These are phyloP conservation scores for Phytophthora sp. DNA, from an alignment of 352 stramenopile genomes.

Conservation along the genomic window DNA sequence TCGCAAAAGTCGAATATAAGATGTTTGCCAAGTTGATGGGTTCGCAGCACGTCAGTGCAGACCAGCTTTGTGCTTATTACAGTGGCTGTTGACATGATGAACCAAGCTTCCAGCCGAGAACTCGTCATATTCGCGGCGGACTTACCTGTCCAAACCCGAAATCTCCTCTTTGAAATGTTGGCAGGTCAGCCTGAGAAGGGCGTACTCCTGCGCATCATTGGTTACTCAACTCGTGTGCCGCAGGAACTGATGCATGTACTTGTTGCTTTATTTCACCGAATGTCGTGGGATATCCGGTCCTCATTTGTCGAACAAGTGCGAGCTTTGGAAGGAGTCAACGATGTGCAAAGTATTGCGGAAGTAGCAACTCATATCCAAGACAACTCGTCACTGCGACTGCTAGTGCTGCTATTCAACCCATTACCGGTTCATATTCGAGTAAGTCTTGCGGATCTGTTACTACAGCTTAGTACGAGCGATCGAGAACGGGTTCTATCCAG, in stretches of 20 bases:
- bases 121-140: conserved; percentile 65
- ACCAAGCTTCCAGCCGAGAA: conserved; percentile 70
- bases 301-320: conserved; percentile 69
- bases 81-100: conserved; percentile 70
- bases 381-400: conserved; percentile 35
- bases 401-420: conserved; percentile 55
- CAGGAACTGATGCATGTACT: conserved; percentile 48
- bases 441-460: conserved; percentile 33
- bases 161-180: conserved; percentile 63
- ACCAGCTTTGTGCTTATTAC: conserved; percentile 52
- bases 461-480: conserved; percentile 33
- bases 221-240: conserved; percentile 47
- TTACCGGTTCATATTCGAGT: conserved; percentile 45
- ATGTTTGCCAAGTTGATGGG: conserved; percentile 59
- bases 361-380: conserved; percentile 45
- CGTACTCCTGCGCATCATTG: conserved; percentile 64
- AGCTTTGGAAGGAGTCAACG: conserved; percentile 38
- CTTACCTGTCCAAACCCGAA: conserved; percentile 42
- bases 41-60: conserved; percentile 44
- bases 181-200: conserved; percentile 48
- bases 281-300: conserved; percentile 61
- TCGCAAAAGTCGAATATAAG: conserved; percentile 68
- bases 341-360: conserved; percentile 44
- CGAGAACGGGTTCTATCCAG: conserved; percentile 26
- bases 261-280: conserved; percentile 49